Conservation (phyloP, 345 rosid genomes). For the Hibiscus syriacus region DNA sequence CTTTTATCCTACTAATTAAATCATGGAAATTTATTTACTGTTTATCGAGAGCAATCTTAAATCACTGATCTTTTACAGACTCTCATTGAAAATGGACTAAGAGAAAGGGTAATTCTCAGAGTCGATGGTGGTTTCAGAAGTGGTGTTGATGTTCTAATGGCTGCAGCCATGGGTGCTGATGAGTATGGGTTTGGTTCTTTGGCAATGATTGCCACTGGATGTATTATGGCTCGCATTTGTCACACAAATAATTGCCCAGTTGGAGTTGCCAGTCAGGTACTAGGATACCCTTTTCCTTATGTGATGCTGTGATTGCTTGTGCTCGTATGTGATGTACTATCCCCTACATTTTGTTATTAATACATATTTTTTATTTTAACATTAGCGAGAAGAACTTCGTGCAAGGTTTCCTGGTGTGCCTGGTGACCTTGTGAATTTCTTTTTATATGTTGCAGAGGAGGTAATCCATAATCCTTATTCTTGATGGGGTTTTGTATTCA, state of each 20-base stretch:
- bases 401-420: slow-evolving; percentile 99
- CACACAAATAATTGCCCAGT: slow-evolving; percentile 99
- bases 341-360: slow-evolving; percentile 5
- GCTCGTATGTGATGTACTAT: neutral
- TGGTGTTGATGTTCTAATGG: slow-evolving; percentile 94
- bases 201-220: slow-evolving; percentile 99
- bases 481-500: slow-evolving; percentile 3
- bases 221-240: slow-evolving; percentile 99
- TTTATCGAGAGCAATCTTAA: slow-evolving; percentile 7
- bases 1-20: slow-evolving; percentile 3
- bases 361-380: slow-evolving; percentile 9
- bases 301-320: slow-evolving; percentile 10
- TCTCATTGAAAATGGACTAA: slow-evolving; percentile 83
- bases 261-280: slow-evolving; percentile 99
- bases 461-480: slow-evolving; percentile 33
- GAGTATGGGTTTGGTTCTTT: slow-evolving; percentile 98
- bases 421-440: slow-evolving; percentile 95
- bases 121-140: slow-evolving; percentile 97
- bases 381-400: slow-evolving; percentile 98
- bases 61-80: slow-evolving; percentile 43
- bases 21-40: slow-evolving; percentile 6
- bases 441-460: slow-evolving; percentile 97
- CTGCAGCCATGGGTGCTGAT: slow-evolving; percentile 96
- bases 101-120: slow-evolving; percentile 93
- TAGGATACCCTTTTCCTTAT: slow-evolving; percentile 9